These are phyloP conservation scores for Pyracantha coccinea DNA, from an alignment of 331 rosid genomes.

Conservation along the genomic window DNA sequence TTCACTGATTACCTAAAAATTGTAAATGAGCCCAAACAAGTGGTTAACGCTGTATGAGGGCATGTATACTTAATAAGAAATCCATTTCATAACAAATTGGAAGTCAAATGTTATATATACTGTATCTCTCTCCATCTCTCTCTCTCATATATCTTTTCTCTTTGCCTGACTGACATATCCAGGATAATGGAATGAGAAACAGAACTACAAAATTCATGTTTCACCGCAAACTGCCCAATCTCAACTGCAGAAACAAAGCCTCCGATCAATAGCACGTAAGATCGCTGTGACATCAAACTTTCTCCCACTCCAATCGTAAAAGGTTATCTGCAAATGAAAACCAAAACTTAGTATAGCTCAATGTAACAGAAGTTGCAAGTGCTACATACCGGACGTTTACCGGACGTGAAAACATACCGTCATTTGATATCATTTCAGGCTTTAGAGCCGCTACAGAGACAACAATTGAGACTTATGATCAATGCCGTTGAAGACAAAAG, in stretches of 20 bases:
- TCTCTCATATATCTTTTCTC: neutral
- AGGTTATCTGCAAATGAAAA: constrained; percentile 3
- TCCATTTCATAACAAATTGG: no score
- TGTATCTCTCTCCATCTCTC: neutral
- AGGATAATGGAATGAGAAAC: neutral
- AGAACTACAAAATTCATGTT: neutral
- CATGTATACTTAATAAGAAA: no score
- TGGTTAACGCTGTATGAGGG: no score
- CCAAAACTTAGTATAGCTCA: neutral
- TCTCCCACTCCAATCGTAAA: neutral
- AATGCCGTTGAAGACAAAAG: constrained; percentile 85
- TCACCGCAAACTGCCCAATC: neutral
- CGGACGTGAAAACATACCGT: constrained; percentile 4
- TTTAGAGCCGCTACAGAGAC: constrained; percentile 35
- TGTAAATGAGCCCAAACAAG: no score
- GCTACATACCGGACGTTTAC: neutral
- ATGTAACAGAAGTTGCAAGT: neutral
- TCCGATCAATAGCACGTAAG: neutral
- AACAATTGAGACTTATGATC: constrained; percentile 87
- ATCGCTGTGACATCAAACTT: neutral
- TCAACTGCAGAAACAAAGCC: neutral
- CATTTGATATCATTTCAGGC: constrained; percentile 1
- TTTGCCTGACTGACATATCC: neutral
- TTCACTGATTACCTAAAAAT: no score
- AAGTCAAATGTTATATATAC: no score